These are phyloP conservation scores for Lipomyces kockii DNA, from an alignment of 805 yeast species.

Conservation along the genomic window DNA sequence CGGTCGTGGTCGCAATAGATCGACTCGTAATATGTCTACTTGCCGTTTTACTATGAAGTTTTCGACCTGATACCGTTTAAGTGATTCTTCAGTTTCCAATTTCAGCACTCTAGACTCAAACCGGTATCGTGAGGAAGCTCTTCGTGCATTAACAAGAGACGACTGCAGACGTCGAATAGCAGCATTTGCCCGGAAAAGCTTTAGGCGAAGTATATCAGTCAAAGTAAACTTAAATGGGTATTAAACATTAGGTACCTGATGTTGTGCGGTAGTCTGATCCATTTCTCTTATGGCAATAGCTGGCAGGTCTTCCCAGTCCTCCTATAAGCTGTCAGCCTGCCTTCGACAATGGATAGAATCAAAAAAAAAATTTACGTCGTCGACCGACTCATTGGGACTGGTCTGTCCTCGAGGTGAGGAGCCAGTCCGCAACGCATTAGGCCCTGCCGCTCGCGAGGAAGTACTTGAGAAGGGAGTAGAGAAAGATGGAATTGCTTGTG, in stretches of 20 bases:
- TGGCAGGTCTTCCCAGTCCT: constrained; percentile 32
- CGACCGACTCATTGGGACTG: not conserved
- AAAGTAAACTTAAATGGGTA: not conserved
- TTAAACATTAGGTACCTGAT: constrained; percentile 12
- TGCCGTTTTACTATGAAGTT: constrained; percentile 52
- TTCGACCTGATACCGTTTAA: constrained; percentile 56
- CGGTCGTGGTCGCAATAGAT: constrained; percentile 34
- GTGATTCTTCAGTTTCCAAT: constrained; percentile 52
- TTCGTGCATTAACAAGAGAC: constrained; percentile 16
- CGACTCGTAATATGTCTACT: constrained; percentile 52
- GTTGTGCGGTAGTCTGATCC: constrained; percentile 24
- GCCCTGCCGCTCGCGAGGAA: not conserved
- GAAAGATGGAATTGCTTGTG: not conserved
- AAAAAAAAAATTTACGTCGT: constrained; percentile 9
- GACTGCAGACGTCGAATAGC: constrained; percentile 20
- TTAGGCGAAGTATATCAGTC: not conserved
- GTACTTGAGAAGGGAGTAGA: not conserved
- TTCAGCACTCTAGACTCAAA: constrained; percentile 51
- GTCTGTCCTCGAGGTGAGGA: not conserved
- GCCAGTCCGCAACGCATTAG: not conserved
- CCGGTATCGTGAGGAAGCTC: constrained; percentile 33
- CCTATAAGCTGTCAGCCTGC: constrained; percentile 8
- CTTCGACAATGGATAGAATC: not conserved
- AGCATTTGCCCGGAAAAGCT: constrained; percentile 29
- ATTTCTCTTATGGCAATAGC: constrained; percentile 21